phyloP scores from a whole-genome alignment of 2,329 filamentous ascomycete species.

The Phyllosticta citrichinensis region DNA sequence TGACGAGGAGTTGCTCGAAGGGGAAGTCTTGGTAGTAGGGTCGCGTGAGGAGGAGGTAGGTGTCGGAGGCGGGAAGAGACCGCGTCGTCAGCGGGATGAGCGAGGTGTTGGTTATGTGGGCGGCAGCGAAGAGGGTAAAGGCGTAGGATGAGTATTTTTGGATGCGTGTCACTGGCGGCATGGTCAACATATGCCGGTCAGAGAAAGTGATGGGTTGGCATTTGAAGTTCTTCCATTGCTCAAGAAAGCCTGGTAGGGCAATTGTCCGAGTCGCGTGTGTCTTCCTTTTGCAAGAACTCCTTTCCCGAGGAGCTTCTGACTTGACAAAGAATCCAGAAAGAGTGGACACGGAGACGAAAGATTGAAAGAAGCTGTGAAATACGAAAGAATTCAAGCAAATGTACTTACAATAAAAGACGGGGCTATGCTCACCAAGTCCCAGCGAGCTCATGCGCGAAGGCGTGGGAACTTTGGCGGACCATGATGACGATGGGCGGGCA shows the following conservation, averaged over 20 bases:
- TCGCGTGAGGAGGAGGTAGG: constrained; percentile 79
- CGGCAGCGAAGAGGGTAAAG: constrained; percentile 30
- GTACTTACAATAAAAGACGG: constrained; percentile 64
- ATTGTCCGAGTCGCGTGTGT: too few species aligned
- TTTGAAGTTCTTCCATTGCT: neutral
- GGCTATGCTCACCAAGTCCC: constrained; percentile 56
- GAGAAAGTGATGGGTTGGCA: neutral
- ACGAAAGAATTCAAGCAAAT: neutral
- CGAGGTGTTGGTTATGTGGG: constrained; percentile 38
- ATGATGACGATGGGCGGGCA: constrained; percentile 19
- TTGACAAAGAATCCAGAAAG: neutral
- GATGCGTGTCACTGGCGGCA: constrained; percentile 53
- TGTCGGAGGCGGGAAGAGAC: constrained; percentile 60
- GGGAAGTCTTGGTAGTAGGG: constrained; percentile 78
- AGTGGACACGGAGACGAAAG: neutral
- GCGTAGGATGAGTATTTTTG: constrained; percentile 81
- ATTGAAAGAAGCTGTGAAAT: neutral
- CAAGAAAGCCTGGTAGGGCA: too few species aligned
- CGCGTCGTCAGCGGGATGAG: constrained; percentile 23
- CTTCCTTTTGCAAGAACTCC: too few species aligned
- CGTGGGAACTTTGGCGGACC: constrained; percentile 15
- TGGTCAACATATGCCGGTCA: neutral
- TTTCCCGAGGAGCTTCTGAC: too few species aligned
- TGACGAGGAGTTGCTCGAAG: constrained; percentile 70
- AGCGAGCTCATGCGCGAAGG: constrained; percentile 29